A percentile compares a stretch with the other conserved stretches of the same genome.
These are phyloP conservation scores for Ophiorrhiza pumila DNA, from an alignment of 257 asterid genomes.

Conservation along the genomic window DNA sequence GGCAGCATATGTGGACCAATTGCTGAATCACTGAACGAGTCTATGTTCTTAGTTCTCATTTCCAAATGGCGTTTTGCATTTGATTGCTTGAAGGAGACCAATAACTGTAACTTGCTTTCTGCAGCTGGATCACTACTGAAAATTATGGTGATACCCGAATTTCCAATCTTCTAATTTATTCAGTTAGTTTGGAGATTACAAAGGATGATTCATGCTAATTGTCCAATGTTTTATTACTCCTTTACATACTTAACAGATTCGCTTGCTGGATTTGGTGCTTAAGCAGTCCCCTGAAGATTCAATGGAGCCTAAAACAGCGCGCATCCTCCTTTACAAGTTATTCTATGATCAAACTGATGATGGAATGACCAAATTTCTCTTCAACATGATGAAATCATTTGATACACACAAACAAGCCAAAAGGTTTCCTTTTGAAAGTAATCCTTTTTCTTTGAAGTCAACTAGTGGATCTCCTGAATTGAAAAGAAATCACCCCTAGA, in stretches of 20 bases:
- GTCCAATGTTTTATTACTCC: not conserved
- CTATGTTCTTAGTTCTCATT: constrained; percentile 77
- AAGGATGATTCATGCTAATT: not conserved
- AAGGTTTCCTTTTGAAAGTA: constrained; percentile 46
- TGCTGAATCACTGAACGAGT: constrained; percentile 78
- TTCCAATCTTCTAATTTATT: constrained; percentile 15
- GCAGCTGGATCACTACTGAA: constrained; percentile 88
- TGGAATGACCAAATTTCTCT: constrained; percentile 83
- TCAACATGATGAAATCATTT: constrained; percentile 85
- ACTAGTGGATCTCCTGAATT: not conserved
- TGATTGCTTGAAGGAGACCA: constrained; percentile 78
- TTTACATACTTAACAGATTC: constrained; percentile 49
- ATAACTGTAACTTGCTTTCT: constrained; percentile 74
- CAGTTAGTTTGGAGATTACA: not conserved
- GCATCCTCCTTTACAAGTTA: constrained; percentile 90
- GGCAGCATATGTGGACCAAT: constrained; percentile 92
- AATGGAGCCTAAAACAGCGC: constrained; percentile 82
- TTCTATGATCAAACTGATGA: constrained; percentile 98
- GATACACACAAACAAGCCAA: constrained; percentile 78
- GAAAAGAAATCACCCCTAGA: not conserved
- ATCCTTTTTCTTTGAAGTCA: not conserved
- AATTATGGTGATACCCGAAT: constrained; percentile 61
- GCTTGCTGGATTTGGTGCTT: constrained; percentile 88
- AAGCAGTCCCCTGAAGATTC: constrained; percentile 77
- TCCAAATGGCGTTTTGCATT: constrained; percentile 83